Evolutionary conservation across 2,329 filamentous ascomycete species (phyloP), one percentile per base, ranked within the genome.

Genomic region (Scopulariopsis brevicaulis): DNA sequence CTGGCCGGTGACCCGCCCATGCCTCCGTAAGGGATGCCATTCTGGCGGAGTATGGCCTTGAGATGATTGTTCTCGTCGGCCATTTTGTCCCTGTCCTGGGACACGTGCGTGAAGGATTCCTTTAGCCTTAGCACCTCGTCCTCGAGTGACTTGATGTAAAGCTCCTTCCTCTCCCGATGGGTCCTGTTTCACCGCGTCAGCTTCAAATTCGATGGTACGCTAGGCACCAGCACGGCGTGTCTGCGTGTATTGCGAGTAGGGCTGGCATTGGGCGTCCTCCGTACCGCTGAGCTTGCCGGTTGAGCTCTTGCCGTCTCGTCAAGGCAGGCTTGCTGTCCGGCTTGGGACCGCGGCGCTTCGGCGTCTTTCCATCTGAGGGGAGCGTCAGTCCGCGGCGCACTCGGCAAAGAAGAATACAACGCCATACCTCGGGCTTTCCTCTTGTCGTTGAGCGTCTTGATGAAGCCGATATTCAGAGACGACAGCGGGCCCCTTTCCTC

Each of bases 311-410:
- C 62, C 93, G 84, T 61, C 93, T 82, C 22, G 93, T 97, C 66
- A 96, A 75, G 52, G 94, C 93, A 20, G 94, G 94, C 69, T 96
- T 96, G 76, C 89, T 95, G 70, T 97, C 94, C 22, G 94, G 94
- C 70, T 97, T 97, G 0, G 94, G 94, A 1, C 94, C 94, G 71
- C 94, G 84, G 63, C 90, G 84, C 74, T 97, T 99, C 2, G 90
- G 84, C 10, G 87, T 80, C 67, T 94, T 87, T 53, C 90, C 92
- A 76, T 96, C 92, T 87, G 66, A 55, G 32, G 22, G 10, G 20
- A 22, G 11, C 11, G 10, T 28, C 15, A 55, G n/a, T 24, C 48
- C 25, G 4, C n/a, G 22, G 22, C 18, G 5, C 22, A 22, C n/a
- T 14, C n/a, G 46, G 8, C 12, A 40, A n/a, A 28, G 55, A 7